Evolutionary conservation across 495 filamentous ascomycete species (phyloP), one percentile per base, ranked within the genome.

Genomic region (Penicillium pancosmium): DNA sequence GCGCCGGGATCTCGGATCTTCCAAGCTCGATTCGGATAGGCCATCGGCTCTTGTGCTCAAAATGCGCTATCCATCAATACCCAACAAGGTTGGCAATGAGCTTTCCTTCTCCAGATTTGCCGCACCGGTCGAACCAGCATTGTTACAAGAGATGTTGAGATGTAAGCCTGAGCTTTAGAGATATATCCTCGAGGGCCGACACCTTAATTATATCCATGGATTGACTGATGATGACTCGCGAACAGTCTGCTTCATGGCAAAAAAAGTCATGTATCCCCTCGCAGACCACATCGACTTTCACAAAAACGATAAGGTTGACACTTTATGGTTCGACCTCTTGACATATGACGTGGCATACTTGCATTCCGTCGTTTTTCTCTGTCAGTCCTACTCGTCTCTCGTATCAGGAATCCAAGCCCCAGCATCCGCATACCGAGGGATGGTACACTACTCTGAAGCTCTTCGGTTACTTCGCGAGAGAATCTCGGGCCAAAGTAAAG

Each of bases 171-270:
- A 21, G 63, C 56, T 31, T 31, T 31, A 9, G 8, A 31, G 6
- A 31, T 31, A 31, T 31, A 31, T 31, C 27, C 27, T 21, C 19
- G 1, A 21, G 19, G 19, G 19, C 19, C 8, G 8, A 31, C 27
- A 31, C 6, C 5, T 1, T 31, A 4, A 31, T 31, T 31, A 31
- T 31, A 31, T 27, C 21, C 21, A 21, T 1, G 21, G 21, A 3
- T 4, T 23, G 23, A 23, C 8, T 46, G 43, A 25, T 46, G 43
- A 25, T 55, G 33, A 46, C 11, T 41, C 12, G 27, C 11, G 7
- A 18, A 36, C 25, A 80, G 77, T 78, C 61, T 78, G 71, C 35
- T 63, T 63, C 23, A 78, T 77, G 25, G 70, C 73, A 13, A 75
- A 75, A 36, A 44, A 66, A 52, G 51, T 66, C 27, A 43, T 80